These are phyloP conservation scores for Tagetes patula DNA, from an alignment of 129 eudicot genomes.

Conservation along the genomic window DNA sequence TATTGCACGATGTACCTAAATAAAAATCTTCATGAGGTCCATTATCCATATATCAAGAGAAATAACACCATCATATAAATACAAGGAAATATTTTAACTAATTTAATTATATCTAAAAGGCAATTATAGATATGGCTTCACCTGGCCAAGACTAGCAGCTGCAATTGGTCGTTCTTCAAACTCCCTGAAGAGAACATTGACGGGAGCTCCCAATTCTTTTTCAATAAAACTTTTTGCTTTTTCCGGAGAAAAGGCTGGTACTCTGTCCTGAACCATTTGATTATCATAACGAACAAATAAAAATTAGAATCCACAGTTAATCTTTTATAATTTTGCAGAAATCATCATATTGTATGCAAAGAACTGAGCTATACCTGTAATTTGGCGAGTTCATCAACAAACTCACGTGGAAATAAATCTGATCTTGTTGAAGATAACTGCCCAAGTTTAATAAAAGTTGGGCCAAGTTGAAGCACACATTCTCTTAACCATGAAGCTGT, in stretches of 20 bases:
- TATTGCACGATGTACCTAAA: constrained; percentile 92
- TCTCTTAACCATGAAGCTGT: constrained; percentile 95
- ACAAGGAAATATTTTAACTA: background rate
- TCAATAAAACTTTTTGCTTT: constrained; percentile 74
- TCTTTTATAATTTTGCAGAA: constrained; percentile 15
- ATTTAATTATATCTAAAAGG: background rate
- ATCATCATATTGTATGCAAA: constrained; percentile 4
- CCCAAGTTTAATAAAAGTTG: constrained; percentile 91
- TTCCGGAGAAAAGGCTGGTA: constrained; percentile 86
- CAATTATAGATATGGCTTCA: constrained; percentile 21
- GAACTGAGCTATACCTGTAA: constrained; percentile 65
- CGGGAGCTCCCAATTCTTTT: constrained; percentile 88
- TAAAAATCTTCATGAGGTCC: constrained; percentile 27
- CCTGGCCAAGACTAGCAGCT: constrained; percentile 99
- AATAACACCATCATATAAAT: background rate
- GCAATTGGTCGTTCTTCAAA: constrained; percentile 95
- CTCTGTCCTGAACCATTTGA: constrained; percentile 74
- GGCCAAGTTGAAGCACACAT: constrained; percentile 87
- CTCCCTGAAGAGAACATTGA: constrained; percentile 65
- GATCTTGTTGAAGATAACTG: constrained; percentile 92
- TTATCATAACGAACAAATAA: constrained; percentile 8
- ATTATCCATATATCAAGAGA: constrained; percentile 12
- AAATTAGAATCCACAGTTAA: constrained; percentile 6
- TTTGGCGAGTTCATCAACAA: constrained; percentile 94
- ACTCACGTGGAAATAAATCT: constrained; percentile 92